phyloP scores from a whole-genome alignment of 176 grass and related monocot genomes.

The Avena atlantica region DNA sequence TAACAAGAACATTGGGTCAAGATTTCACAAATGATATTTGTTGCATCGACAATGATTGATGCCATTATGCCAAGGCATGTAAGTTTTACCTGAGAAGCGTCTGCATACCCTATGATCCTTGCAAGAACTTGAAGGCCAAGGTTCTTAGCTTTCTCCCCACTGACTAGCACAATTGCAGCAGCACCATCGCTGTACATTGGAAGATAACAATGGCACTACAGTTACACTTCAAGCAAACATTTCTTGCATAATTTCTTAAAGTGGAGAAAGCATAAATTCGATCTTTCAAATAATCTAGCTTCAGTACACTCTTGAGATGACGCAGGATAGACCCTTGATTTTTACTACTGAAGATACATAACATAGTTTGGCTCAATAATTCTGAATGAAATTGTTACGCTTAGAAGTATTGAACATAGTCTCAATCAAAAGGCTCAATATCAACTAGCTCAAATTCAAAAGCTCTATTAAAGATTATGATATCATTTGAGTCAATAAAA shows the following conservation, averaged over 20 bases:
- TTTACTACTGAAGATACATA: neutral
- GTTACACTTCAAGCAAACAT: slow-evolving; percentile 20
- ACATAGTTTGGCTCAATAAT: neutral
- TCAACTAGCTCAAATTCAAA: neutral
- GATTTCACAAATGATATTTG: neutral
- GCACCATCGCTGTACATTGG: slow-evolving; percentile 73
- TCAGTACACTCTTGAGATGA: neutral
- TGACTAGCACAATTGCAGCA: slow-evolving; percentile 90
- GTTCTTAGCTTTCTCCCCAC: slow-evolving; percentile 75
- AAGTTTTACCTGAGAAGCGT: slow-evolving; percentile 83
- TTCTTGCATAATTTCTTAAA: neutral
- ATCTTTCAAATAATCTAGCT: slow-evolving; percentile 8
- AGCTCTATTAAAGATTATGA: neutral
- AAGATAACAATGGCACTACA: slow-evolving; percentile 36
- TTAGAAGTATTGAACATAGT: neutral
- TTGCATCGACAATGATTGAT: slow-evolving; percentile 4
- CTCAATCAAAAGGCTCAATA: neutral
- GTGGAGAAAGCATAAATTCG: neutral
- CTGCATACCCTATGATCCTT: slow-evolving; percentile 82
- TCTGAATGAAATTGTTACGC: neutral
- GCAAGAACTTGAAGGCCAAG: slow-evolving; percentile 85
- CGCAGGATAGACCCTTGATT: neutral
- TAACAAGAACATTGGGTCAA: slow-evolving; percentile 3
- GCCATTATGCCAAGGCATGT: neutral
- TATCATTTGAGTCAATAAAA: neutral